These are phyloP conservation scores for Cyberlindnera samutprakarnensis DNA, from an alignment of 805 yeast species.

Conservation along the genomic window DNA sequence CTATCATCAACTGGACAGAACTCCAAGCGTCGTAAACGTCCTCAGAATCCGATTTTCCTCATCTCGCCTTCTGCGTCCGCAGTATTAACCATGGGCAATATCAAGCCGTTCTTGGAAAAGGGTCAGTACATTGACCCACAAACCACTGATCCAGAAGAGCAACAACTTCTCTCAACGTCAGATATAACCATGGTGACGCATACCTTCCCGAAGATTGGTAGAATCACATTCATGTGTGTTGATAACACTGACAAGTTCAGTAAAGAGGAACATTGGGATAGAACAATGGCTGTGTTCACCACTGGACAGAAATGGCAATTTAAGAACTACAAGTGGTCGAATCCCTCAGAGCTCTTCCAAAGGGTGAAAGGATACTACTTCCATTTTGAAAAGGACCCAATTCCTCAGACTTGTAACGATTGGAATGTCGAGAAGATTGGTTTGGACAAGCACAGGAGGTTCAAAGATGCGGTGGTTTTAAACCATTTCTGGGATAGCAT, in stretches of 20 bases:
- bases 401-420: conserved; percentile 66
- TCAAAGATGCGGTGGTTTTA: conserved; percentile 81
- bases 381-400: conserved; percentile 67
- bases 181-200: conserved; percentile 38
- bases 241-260: conserved; percentile 82
- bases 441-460: conserved; percentile 76
- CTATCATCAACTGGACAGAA: conserved; percentile 15
- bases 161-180: conserved; percentile 25
- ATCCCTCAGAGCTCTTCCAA: conserved; percentile 76
- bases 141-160: conserved; percentile 26
- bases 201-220: conserved; percentile 48
- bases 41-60: conserved; percentile 61
- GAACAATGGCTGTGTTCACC: conserved; percentile 91
- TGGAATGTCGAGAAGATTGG: conserved; percentile 85
- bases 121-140: conserved; percentile 58
- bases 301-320: conserved; percentile 99
- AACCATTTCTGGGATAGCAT: conserved; percentile 80
- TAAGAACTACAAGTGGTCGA: conserved; percentile 73
- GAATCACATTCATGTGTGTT: conserved; percentile 67
- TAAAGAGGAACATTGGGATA: conserved; percentile 96
- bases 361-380: conserved; percentile 78
- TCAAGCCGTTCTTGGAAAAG: conserved; percentile 62
- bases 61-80: conserved; percentile 79
- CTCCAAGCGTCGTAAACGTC: conserved; percentile 19
- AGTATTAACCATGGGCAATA: conserved; percentile 54